phyloP scores from a whole-genome alignment of 129 eudicot genomes.

The Cynara cardunculus region DNA sequence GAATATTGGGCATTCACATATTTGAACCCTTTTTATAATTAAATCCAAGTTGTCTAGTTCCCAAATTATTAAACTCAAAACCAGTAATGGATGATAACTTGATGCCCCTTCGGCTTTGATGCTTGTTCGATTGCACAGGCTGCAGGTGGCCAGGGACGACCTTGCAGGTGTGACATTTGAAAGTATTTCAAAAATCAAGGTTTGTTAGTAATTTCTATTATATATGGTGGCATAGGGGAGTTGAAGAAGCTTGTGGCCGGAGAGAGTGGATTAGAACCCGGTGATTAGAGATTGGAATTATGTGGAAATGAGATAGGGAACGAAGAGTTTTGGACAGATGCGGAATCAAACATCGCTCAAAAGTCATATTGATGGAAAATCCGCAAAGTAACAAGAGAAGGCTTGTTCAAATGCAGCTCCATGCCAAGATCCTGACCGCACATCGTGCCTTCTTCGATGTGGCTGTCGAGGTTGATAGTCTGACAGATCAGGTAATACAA shows the following conservation, averaged over 20 bases:
- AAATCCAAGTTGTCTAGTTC: no score
- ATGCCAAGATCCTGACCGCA: constrained; percentile 36
- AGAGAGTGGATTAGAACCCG: constrained; percentile 36
- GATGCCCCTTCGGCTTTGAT: no score
- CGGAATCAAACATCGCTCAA: constrained; percentile 42
- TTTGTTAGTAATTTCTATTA: not conserved
- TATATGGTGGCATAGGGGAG: constrained; percentile 28
- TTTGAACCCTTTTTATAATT: no score
- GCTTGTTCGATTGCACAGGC: no score
- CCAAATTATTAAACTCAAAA: no score
- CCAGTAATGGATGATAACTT: no score
- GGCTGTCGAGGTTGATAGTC: constrained; percentile 29
- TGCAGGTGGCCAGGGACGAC: no score
- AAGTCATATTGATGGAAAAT: constrained; percentile 37
- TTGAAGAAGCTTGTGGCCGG: constrained; percentile 37
- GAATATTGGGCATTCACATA: no score
- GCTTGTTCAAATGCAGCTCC: constrained; percentile 31
- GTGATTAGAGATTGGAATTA: constrained; percentile 31
- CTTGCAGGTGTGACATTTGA: not conserved
- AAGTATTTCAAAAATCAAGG: not conserved
- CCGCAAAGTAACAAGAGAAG: constrained; percentile 33
- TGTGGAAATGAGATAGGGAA: constrained; percentile 40
- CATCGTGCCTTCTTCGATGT: constrained; percentile 28
- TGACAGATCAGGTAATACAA: constrained; percentile 40
- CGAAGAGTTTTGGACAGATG: constrained; percentile 41